phyloP scores from a whole-genome alignment of 2,329 filamentous ascomycete species.

The Sclerotinia nivalis region DNA sequence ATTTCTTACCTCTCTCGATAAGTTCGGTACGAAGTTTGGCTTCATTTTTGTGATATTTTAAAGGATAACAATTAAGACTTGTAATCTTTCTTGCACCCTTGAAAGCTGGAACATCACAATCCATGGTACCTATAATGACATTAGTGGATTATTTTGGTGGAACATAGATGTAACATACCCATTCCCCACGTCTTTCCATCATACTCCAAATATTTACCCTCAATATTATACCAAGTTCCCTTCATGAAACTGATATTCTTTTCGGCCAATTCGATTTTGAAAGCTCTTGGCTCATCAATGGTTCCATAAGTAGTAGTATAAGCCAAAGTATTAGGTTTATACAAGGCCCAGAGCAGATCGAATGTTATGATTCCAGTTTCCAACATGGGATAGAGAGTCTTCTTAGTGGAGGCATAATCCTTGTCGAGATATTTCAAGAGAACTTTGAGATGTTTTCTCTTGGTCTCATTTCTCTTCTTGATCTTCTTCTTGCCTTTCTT shows the following conservation, averaged over 20 bases:
- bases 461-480: slow-evolving; percentile 57
- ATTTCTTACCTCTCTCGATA: slow-evolving; percentile 80
- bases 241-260: slow-evolving; percentile 69
- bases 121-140: slow-evolving; percentile 49
- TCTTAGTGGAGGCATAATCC: slow-evolving; percentile 77
- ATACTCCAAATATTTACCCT: slow-evolving; percentile 80
- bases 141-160: slow-evolving; percentile 21
- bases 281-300: slow-evolving; percentile 73
- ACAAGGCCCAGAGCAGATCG: slow-evolving; percentile 84
- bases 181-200: slow-evolving; percentile 85
- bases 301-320: slow-evolving; percentile 77
- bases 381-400: slow-evolving; percentile 77
- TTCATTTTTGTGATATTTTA: slow-evolving; percentile 77
- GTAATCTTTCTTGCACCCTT: slow-evolving; percentile 82
- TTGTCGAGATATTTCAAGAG: slow-evolving; percentile 76
- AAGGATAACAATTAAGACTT: slow-evolving; percentile 72
- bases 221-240: slow-evolving; percentile 74
- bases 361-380: slow-evolving; percentile 84
- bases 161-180: slow-evolving; percentile 46
- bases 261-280: slow-evolving; percentile 76
- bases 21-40: slow-evolving; percentile 63
- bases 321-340: slow-evolving; percentile 81
- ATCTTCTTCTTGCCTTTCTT: slow-evolving; percentile 61
- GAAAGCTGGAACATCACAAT: slow-evolving; percentile 71
- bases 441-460: slow-evolving; percentile 67